These are phyloP conservation scores for Cichorium intybus DNA, from an alignment of 140 eudicot genomes.

Conservation along the genomic window DNA sequence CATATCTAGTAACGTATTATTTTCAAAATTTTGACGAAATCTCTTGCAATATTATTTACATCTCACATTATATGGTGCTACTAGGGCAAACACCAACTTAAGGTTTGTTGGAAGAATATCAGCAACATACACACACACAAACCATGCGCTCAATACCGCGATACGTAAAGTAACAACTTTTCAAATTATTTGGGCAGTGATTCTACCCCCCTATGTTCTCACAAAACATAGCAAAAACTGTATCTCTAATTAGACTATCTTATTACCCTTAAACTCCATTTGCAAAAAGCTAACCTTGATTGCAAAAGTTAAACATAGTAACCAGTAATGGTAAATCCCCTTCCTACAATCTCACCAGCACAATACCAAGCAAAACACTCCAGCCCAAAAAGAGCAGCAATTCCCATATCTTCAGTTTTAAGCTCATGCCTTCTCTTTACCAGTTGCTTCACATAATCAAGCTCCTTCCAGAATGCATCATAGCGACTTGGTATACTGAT, in stretches of 20 bases:
- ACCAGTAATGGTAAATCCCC: constrained; percentile 61
- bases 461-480: constrained; percentile 59
- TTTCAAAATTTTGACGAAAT: no score
- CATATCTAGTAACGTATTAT: no score
- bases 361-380: constrained; percentile 71
- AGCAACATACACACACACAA: neutral
- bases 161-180: neutral
- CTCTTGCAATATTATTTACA: no score
- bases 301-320: constrained; percentile 37
- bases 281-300: neutral
- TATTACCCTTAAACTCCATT: constrained; percentile 1
- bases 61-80: no score
- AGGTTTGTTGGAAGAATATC: no score
- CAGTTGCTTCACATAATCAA: constrained; percentile 45
- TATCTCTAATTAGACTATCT: constrained; percentile 23
- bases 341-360: constrained; percentile 65
- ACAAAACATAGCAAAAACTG: neutral
- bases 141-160: neutral
- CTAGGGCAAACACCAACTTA: no score
- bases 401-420: constrained; percentile 56
- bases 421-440: constrained; percentile 43
- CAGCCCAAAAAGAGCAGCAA: constrained; percentile 57
- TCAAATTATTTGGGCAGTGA: constrained; percentile 20
- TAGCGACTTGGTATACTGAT: constrained; percentile 53
- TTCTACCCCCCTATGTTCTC: neutral